Conservation (phyloP, 768 basidiomycete genomes). For the Asterophora lycoperdoides region DNA sequence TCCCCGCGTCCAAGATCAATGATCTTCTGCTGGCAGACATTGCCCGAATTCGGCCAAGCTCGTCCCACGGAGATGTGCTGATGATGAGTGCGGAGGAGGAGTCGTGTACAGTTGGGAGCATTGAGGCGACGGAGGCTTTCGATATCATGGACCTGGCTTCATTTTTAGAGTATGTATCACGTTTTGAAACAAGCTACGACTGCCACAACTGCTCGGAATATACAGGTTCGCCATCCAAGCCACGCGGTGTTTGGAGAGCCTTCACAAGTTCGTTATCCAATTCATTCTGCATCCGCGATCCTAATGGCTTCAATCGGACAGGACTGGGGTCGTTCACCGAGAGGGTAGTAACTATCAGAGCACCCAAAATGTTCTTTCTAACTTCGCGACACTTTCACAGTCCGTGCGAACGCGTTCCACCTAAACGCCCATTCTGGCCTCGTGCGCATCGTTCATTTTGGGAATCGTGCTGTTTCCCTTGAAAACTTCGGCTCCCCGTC, state of each 20-base stretch:
- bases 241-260: constrained; percentile 62
- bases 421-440: constrained; percentile 65
- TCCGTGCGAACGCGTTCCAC: constrained; percentile 75
- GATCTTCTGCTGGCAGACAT: constrained; percentile 59
- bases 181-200: not conserved
- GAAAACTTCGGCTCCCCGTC: constrained; percentile 72
- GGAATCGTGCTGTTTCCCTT: constrained; percentile 67
- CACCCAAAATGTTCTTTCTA: not conserved
- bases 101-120: constrained; percentile 32
- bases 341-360: constrained; percentile 44
- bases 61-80: constrained; percentile 45
- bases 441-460: constrained; percentile 70
- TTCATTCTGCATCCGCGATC: not conserved
- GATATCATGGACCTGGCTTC: constrained; percentile 76
- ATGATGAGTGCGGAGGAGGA: constrained; percentile 43
- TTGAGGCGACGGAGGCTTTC: constrained; percentile 53
- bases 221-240: constrained; percentile 70
- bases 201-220: constrained; percentile 6
- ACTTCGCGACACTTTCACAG: constrained; percentile 26
- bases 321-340: constrained; percentile 58
- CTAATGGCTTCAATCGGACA: constrained; percentile 20
- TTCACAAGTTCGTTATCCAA: constrained; percentile 46
- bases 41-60: constrained; percentile 35
- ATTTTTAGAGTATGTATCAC: constrained; percentile 57
- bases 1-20: constrained; percentile 63